Evolutionary conservation across 202 grass and related monocot species (phyloP).

Genomic region (Miscanthus sacchariflorus): DNA sequence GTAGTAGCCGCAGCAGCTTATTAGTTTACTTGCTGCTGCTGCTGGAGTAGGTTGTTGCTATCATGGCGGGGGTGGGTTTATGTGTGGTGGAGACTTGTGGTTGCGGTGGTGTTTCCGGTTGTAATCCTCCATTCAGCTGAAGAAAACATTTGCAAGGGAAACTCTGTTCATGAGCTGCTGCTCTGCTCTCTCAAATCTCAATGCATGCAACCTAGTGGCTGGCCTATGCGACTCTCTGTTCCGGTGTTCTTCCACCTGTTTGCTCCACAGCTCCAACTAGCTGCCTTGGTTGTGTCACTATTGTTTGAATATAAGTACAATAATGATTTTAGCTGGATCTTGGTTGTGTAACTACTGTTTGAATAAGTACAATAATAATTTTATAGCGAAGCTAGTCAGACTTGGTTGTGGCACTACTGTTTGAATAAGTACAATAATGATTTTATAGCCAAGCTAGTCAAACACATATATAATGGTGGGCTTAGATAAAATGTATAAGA

Average conservation of each 20-base stretch:
- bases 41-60: constrained; percentile 19
- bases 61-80: background rate
- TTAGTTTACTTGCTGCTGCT: constrained; percentile 20
- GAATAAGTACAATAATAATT: background rate
- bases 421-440: background rate
- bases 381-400: background rate
- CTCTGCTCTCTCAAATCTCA: background rate
- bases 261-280: background rate
- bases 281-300: background rate
- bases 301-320: too few species aligned
- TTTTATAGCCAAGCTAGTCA: background rate
- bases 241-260: background rate
- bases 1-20: background rate
- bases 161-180: background rate
- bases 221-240: background rate
- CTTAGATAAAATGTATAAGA: too few species aligned
- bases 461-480: too few species aligned
- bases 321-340: background rate
- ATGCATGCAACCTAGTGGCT: background rate
- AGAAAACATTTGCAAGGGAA: constrained; percentile 44
- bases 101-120: background rate
- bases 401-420: background rate
- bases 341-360: background rate
- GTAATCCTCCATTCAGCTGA: constrained; percentile 27
- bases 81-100: constrained; percentile 19